Percentiles rank a stretch among this genome's conserved stretches.
Evolutionary conservation across 78 protist genomes (phyloP).

Genomic region (Pigoraptor vietnamica): DNA sequence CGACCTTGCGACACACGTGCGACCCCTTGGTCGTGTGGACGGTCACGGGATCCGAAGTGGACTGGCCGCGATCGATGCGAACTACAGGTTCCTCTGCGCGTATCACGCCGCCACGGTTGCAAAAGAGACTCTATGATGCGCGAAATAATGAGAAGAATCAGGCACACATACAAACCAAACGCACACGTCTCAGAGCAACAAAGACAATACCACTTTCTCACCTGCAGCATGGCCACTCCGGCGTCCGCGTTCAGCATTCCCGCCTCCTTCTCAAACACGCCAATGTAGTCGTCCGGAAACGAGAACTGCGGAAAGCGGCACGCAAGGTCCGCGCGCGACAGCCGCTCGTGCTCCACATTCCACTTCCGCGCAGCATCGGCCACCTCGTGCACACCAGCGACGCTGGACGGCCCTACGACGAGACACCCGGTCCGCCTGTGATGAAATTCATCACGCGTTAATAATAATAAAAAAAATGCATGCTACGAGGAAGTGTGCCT

Average conservation of each 20-base stretch:
- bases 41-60: not conserved
- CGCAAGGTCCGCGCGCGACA: not conserved
- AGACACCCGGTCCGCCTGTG: not conserved
- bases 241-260: not conserved
- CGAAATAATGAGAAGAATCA: too few relatives aligned
- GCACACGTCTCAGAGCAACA: too few relatives aligned
- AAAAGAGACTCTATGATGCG: not conserved
- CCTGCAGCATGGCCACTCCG: not conserved
- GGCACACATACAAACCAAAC: not conserved
- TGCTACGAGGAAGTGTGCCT: too few relatives aligned
- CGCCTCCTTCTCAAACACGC: not conserved
- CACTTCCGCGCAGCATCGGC: not conserved
- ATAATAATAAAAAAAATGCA: too few relatives aligned
- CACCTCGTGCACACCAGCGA: not conserved
- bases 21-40: not conserved
- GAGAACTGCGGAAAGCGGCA: not conserved
- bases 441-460: too few relatives aligned
- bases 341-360: not conserved
- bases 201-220: too few relatives aligned
- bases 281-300: not conserved
- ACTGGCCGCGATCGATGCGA: not conserved
- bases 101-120: not conserved
- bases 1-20: not conserved
- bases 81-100: not conserved
- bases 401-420: not conserved